Conservation (phyloP, 345 rosid genomes). For the Hirschfeldia incana region DNA sequence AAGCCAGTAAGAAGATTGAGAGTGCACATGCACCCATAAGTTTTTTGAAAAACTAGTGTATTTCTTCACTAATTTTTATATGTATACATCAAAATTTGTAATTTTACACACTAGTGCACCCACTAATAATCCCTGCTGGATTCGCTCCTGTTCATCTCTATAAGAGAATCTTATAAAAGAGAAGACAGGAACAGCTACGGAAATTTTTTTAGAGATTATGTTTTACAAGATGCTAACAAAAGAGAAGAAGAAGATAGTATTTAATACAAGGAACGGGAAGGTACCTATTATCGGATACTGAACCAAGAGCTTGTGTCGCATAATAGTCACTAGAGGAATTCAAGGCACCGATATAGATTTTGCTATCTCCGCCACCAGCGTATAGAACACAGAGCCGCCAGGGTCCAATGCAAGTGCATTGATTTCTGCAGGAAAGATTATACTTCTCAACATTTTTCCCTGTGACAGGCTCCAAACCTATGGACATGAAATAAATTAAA, state of each 20-base stretch:
- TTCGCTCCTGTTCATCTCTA: too few relatives aligned
- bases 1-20: too few relatives aligned
- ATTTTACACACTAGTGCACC: too few relatives aligned
- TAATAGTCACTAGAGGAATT: constrained; percentile 51
- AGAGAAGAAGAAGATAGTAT: neutral
- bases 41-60: too few relatives aligned
- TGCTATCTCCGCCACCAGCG: constrained; percentile 85
- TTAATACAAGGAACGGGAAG: neutral
- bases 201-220: too few relatives aligned
- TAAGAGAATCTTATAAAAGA: too few relatives aligned
- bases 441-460: constrained; percentile 59
- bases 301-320: constrained; percentile 63
- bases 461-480: constrained; percentile 85
- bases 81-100: too few relatives aligned
- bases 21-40: too few relatives aligned
- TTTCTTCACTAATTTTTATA: too few relatives aligned
- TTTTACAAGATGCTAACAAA: neutral
- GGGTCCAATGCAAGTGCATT: constrained; percentile 82
- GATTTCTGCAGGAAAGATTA: constrained; percentile 69
- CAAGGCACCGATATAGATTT: constrained; percentile 69
- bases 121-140: too few relatives aligned
- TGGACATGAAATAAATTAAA: neutral
- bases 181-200: too few relatives aligned
- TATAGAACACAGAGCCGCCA: constrained; percentile 77
- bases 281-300: constrained; percentile 68